Evolutionary conservation across 768 basidiomycete genomes (phyloP).

Genomic region (Leccinum obscurum): DNA sequence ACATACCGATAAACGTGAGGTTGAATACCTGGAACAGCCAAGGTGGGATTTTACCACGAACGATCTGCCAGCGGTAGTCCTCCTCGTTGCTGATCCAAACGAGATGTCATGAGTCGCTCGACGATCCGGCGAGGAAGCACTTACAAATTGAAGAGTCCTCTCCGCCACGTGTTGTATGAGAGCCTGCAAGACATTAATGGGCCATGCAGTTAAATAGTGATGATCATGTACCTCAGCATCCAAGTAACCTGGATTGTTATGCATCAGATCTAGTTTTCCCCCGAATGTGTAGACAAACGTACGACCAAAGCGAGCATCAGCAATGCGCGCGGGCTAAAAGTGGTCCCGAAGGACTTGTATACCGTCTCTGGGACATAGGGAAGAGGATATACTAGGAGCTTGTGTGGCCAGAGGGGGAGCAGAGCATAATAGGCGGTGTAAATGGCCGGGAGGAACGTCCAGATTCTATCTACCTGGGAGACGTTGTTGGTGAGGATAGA

Average conservation of each 20-base stretch:
- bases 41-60: slow-evolving; percentile 58
- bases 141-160: slow-evolving; percentile 77
- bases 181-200: slow-evolving; percentile 44
- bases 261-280: neutral
- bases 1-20: slow-evolving; percentile 63
- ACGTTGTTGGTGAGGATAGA: slow-evolving; percentile 76
- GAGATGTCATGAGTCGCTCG: neutral
- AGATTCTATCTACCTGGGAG: slow-evolving; percentile 84
- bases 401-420: slow-evolving; percentile 56
- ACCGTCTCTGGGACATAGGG: slow-evolving; percentile 58
- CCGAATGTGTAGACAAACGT: slow-evolving; percentile 20
- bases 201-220: slow-evolving; percentile 13
- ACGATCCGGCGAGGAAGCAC: slow-evolving; percentile 20
- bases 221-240: slow-evolving; percentile 53
- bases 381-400: slow-evolving; percentile 35
- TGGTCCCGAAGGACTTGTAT: slow-evolving; percentile 32
- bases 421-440: slow-evolving; percentile 85
- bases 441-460: slow-evolving; percentile 77
- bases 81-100: slow-evolving; percentile 61
- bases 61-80: slow-evolving; percentile 88
- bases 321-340: slow-evolving; percentile 68
- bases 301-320: slow-evolving; percentile 74
- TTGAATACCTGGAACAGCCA: slow-evolving; percentile 63
- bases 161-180: slow-evolving; percentile 78
- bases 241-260: slow-evolving; percentile 41